phyloP scores from a whole-genome alignment of 2,329 filamentous ascomycete genomes.

The Magnaporthales sp. region DNA sequence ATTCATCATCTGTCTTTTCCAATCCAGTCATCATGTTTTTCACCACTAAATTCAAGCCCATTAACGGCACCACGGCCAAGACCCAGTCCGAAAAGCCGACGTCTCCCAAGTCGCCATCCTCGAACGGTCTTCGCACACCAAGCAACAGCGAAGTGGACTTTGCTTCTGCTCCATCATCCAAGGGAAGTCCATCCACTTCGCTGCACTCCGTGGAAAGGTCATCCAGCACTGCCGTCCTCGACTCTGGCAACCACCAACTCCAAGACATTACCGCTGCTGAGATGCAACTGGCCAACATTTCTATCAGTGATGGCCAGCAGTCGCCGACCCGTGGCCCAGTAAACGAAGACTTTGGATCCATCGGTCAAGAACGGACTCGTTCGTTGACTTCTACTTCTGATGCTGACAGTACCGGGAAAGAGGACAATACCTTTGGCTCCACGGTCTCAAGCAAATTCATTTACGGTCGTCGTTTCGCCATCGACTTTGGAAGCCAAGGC shows the following conservation, averaged over 20 bases:
- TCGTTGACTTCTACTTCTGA: no score
- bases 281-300: not conserved
- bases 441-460: no score
- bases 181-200: not conserved
- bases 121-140: not conserved
- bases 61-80: not conserved
- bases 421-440: not conserved
- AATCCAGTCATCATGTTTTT: not conserved
- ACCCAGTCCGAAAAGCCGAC: not conserved
- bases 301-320: not conserved
- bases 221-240: not conserved
- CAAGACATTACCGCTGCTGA: not conserved
- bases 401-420: no score
- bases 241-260: not conserved
- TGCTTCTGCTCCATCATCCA: not conserved
- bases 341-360: not conserved
- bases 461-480: not conserved
- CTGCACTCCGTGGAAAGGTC: no score
- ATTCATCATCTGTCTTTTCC: not conserved
- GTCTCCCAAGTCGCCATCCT: not conserved
- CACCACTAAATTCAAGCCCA: not conserved
- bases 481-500: not conserved
- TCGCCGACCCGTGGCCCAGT: not conserved
- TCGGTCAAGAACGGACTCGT: no score
- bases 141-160: not conserved